Percentiles rank a stretch among this genome's conserved stretches.
Evolutionary conservation across 2,329 filamentous ascomycete genomes (phyloP).

Genomic region (Xylariaceae sp.): DNA sequence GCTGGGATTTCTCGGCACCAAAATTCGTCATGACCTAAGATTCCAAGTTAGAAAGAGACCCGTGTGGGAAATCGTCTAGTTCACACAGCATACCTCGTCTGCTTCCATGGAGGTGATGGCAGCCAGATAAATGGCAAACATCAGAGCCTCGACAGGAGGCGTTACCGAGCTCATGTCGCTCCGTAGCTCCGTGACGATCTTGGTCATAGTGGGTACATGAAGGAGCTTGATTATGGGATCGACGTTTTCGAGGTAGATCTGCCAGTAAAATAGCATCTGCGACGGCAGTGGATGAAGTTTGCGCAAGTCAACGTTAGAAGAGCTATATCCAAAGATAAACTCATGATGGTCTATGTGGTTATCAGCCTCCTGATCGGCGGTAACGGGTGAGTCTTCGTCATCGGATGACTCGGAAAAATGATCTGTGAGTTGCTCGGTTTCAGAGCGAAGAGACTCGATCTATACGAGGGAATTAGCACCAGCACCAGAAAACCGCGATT

Average conservation of each 20-base stretch:
- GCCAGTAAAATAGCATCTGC: constrained; percentile 64
- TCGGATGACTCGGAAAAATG: constrained; percentile 55
- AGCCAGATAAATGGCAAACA: constrained; percentile 58
- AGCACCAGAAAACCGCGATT: not conserved
- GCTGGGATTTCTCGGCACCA: constrained; percentile 41
- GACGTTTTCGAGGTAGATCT: constrained; percentile 66
- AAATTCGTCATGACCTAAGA: constrained; percentile 47
- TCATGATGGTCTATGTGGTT: constrained; percentile 55
- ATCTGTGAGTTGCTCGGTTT: constrained; percentile 45
- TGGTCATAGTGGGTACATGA: constrained; percentile 62
- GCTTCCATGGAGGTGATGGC: constrained; percentile 55
- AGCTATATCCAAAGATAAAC: constrained; percentile 69
- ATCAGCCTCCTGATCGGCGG: constrained; percentile 33
- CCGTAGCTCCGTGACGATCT: constrained; percentile 55
- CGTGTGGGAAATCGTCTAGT: too few relatives aligned
- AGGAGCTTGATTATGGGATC: constrained; percentile 67
- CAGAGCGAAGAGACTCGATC: constrained; percentile 40
- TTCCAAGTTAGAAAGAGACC: constrained; percentile 13
- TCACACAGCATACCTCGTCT: constrained; percentile 44
- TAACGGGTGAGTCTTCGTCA: constrained; percentile 50
- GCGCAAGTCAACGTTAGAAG: constrained; percentile 61
- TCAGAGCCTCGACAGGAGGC: constrained; percentile 53
- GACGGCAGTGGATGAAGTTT: constrained; percentile 60
- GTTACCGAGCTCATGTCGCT: constrained; percentile 54
- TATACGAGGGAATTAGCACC: constrained; percentile 11